Base-by-base conservation (phyloP, 2,329 filamentous ascomycete species). In the Paraconiothyrium sp. region DNA sequence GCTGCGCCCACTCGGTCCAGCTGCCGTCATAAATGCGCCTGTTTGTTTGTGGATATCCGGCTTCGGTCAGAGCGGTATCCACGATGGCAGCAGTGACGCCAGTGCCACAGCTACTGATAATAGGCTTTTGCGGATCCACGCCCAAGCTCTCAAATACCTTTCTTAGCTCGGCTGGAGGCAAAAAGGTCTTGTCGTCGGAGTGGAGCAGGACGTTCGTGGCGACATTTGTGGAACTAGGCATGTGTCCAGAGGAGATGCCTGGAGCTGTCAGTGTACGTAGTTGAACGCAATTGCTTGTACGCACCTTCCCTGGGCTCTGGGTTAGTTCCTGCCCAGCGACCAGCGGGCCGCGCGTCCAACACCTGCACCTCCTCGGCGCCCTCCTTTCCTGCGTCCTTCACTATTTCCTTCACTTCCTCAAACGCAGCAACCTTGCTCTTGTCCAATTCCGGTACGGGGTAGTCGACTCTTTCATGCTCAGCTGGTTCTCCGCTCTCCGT, bases 51-150 rank as follows among this genome's bases (percentile, higher is more conserved):
- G 91, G 92, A 74, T 89, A 94, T 1, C 89, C 90, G 24, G 94
- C 92, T 78, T 93, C 89, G 34, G 88, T 88, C 57, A 99, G 81
- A 1, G 93, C 95, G 41, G 93, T 90, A 75, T 99, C 95, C 46
- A 99, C 88, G 47, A 97, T 88, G 20, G 92, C 92, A 8, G 95
- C 95, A 11, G 94, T 98, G 55, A 99, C 94, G 37, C 95, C 95
- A 7, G 94, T 97, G 13, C 95, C 95, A 72, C 95, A 99, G 72
- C 88, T 94, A 54, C 89, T 91, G 70, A 98, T 90, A 67, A 97
- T 92, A 3, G 94, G 91, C 77, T 90, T 93, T 32, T 84, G 84
- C 0, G 91, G 88, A 74, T 97, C 90, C 9, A 99, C 82, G 0
- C 93, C 90, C 75, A 91, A 94, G n/a, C 85, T 83, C 76, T 91